Percentiles rank a stretch among this genome's conserved stretches.
These are phyloP conservation scores for Kwoniella botswanensis DNA, from an alignment of 768 basidiomycete species.

Conservation along the genomic window DNA sequence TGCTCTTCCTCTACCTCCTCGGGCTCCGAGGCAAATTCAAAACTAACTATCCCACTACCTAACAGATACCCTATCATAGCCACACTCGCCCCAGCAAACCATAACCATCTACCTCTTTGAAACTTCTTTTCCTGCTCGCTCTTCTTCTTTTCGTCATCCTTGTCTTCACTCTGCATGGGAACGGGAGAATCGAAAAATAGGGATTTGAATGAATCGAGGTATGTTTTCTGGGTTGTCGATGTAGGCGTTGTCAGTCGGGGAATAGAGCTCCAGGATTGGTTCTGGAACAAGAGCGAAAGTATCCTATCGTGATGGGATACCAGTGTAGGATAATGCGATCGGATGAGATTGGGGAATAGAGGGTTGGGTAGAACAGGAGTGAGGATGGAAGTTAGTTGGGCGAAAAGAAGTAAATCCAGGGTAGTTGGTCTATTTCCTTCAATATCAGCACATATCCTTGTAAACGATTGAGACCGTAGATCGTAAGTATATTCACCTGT, in stretches of 20 bases:
- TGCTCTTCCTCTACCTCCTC: constrained; percentile 17
- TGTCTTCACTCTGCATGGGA: not conserved
- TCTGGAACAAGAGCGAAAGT: constrained; percentile 28
- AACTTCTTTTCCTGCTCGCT: constrained; percentile 39
- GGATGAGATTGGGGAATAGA: constrained; percentile 32
- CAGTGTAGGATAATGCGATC: constrained; percentile 31
- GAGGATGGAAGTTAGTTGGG: constrained; percentile 40
- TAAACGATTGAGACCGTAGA: not conserved
- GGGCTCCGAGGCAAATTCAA: constrained; percentile 33
- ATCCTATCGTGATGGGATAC: constrained; percentile 38
- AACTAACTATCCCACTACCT: constrained; percentile 41
- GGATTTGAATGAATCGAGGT: constrained; percentile 6
- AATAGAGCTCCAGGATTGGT: constrained; percentile 7
- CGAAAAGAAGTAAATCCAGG: constrained; percentile 36
- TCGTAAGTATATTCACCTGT: constrained; percentile 26
- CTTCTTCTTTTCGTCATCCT: constrained; percentile 27
- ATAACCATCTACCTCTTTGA: constrained; percentile 46
- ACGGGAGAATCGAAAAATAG: not conserved
- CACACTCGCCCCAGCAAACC: constrained; percentile 44
- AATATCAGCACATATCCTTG: not conserved
- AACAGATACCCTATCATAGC: constrained; percentile 51
- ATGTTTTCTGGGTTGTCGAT: not conserved
- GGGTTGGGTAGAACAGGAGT: constrained; percentile 39
- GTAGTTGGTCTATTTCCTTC: constrained; percentile 32
- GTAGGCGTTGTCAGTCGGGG: constrained; percentile 8